Evolutionary conservation across 768 basidiomycete genomes (phyloP).

Genomic region (Calocera cornea): DNA sequence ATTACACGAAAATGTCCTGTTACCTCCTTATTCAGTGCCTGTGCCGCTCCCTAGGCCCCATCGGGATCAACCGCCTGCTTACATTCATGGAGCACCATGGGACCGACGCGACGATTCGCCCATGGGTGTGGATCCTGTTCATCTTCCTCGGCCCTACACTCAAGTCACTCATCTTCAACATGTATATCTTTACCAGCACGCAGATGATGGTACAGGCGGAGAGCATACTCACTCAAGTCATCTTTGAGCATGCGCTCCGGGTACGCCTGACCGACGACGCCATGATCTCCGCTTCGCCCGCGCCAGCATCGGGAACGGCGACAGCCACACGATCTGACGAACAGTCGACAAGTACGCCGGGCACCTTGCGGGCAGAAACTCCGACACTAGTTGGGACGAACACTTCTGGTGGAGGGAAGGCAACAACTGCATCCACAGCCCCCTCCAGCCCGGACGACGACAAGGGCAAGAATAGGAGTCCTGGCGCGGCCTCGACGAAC

Average conservation of each 20-base stretch:
- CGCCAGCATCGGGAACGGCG: background rate
- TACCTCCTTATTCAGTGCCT: constrained; percentile 11
- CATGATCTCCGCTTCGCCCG: background rate
- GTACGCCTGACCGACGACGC: background rate
- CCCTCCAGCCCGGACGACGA: background rate
- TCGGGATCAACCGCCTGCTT: constrained; percentile 22
- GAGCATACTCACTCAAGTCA: background rate
- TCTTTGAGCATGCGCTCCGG: background rate
- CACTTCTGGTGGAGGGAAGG: too few species aligned
- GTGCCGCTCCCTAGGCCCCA: constrained; percentile 19
- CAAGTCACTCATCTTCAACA: background rate
- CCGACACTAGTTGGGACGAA: too few species aligned
- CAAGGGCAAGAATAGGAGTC: background rate
- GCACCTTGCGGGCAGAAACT: too few species aligned
- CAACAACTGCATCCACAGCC: background rate
- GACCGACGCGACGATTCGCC: constrained; percentile 17
- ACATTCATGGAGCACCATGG: constrained; percentile 21
- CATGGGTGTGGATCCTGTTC: constrained; percentile 23
- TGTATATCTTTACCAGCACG: background rate
- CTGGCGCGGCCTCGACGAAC: background rate
- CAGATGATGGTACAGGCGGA: background rate
- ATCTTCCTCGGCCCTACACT: background rate
- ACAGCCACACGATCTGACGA: background rate
- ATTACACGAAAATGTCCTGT: constrained; percentile 6
- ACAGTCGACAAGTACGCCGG: background rate